Evolutionary conservation across 2,329 filamentous ascomycete species (phyloP).

Genomic region (Fusarium verticillioides): DNA sequence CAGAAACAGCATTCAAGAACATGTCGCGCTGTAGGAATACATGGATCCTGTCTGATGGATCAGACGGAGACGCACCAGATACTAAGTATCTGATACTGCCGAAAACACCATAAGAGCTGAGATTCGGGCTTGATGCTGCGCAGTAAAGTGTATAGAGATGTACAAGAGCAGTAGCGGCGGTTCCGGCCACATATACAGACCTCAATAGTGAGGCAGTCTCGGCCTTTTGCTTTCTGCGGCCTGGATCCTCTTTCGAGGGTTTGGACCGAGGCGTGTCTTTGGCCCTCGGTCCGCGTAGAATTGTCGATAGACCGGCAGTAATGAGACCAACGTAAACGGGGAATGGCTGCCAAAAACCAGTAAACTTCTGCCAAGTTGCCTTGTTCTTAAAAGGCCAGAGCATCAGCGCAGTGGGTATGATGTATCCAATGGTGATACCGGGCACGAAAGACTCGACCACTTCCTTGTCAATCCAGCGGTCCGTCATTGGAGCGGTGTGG

Average conservation of each 20-base stretch:
- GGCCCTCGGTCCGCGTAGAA: accelerated
- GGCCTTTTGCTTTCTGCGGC: accelerated
- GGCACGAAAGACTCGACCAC: background rate
- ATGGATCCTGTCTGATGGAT: background rate
- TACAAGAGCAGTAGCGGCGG: background rate
- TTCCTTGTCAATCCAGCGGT: background rate
- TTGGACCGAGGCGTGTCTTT: background rate
- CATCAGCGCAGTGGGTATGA: background rate
- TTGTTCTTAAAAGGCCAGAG: background rate
- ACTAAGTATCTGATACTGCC: background rate
- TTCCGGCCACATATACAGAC: background rate
- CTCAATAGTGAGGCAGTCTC: background rate
- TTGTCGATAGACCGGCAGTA: accelerated
- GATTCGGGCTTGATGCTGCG: background rate
- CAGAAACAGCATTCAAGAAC: background rate
- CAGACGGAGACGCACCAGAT: accelerated
- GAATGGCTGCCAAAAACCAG: conserved; percentile 1
- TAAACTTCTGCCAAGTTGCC: background rate
- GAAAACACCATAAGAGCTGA: background rate
- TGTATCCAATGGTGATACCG: background rate
- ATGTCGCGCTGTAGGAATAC: conserved; percentile 6
- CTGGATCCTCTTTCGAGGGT: accelerated
- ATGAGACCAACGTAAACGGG: background rate
- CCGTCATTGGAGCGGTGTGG: too few relatives aligned
- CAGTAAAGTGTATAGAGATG: background rate